Percentiles rank a stretch among this genome's conserved stretches.
These are phyloP conservation scores for Taiozyma onychis DNA, from an alignment of 1,139 yeast genomes.

Conservation along the genomic window DNA sequence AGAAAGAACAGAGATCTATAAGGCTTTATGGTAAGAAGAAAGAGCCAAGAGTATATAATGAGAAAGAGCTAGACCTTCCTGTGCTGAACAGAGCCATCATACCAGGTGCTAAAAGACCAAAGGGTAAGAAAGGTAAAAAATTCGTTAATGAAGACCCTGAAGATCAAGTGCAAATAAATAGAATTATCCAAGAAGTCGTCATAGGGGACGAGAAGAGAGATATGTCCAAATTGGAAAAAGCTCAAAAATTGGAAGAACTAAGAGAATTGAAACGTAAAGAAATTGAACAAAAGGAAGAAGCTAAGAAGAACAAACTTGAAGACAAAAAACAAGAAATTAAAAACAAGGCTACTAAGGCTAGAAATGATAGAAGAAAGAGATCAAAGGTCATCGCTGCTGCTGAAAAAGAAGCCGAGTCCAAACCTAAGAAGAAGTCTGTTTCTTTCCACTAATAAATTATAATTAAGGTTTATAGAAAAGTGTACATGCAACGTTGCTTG, in stretches of 20 bases:
- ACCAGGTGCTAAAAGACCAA: conserved; percentile 75
- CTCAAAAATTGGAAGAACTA: conserved; percentile 82
- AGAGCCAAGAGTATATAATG: conserved; percentile 54
- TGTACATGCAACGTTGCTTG: not conserved
- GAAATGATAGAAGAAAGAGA: conserved; percentile 64
- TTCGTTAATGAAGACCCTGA: conserved; percentile 59
- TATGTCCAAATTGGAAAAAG: conserved; percentile 86
- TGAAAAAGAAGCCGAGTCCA: conserved; percentile 28
- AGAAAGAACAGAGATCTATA: conserved; percentile 59
- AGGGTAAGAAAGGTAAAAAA: conserved; percentile 91
- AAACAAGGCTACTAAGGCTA: conserved; percentile 62
- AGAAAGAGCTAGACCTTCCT: conserved; percentile 75
- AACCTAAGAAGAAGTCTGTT: conserved; percentile 35
- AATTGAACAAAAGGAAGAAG: conserved; percentile 75
- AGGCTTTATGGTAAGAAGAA: conserved; percentile 68
- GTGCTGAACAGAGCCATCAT: conserved; percentile 72
- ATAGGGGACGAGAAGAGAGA: conserved; percentile 77
- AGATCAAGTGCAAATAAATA: conserved; percentile 55
- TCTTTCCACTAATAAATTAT: conserved; percentile 16
- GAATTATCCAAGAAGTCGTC: conserved; percentile 75
- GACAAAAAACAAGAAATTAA: conserved; percentile 74
- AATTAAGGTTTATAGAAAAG: conserved; percentile 1
- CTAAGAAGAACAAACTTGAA: conserved; percentile 63
- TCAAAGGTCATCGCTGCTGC: conserved; percentile 44
- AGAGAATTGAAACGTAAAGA: conserved; percentile 84